Percentiles rank a stretch among this genome's conserved stretches.
phyloP scores from a whole-genome alignment of 345 rosid genomes.

The Eutrema japonicum region DNA sequence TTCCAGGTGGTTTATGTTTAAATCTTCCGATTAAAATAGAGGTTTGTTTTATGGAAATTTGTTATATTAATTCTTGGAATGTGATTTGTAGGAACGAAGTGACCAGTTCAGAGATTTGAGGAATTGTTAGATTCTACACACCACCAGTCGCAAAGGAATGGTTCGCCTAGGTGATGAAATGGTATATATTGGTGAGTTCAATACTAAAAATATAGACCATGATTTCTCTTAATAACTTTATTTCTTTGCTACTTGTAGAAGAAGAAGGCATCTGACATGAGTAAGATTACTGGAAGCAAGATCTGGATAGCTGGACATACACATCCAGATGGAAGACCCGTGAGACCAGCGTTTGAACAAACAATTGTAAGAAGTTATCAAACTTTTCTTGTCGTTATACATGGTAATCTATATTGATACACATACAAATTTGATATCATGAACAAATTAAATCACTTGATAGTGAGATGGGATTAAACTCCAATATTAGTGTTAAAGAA shows the following conservation, averaged over 20 bases:
- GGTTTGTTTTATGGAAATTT: not conserved
- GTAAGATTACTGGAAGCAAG: not conserved
- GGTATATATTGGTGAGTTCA: too few relatives aligned
- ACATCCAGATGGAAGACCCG: not conserved
- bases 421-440: not conserved
- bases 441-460: too few relatives aligned
- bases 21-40: not conserved
- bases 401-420: not conserved
- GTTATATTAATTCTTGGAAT: not conserved
- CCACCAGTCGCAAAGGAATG: not conserved
- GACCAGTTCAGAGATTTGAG: not conserved
- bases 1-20: not conserved
- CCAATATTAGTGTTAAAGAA: too few relatives aligned
- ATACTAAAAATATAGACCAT: too few relatives aligned
- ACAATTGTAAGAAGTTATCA: not conserved
- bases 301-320: not conserved
- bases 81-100: not conserved
- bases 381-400: not conserved
- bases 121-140: not conserved
- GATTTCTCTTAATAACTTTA: not conserved
- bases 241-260: not conserved
- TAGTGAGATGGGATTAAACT: too few relatives aligned
- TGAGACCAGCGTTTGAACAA: not conserved
- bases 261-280: not conserved
- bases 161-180: too few relatives aligned